Base-by-base conservation (phyloP, 2,329 filamentous ascomycete species). In the Alternaria hordeiaustralica region DNA sequence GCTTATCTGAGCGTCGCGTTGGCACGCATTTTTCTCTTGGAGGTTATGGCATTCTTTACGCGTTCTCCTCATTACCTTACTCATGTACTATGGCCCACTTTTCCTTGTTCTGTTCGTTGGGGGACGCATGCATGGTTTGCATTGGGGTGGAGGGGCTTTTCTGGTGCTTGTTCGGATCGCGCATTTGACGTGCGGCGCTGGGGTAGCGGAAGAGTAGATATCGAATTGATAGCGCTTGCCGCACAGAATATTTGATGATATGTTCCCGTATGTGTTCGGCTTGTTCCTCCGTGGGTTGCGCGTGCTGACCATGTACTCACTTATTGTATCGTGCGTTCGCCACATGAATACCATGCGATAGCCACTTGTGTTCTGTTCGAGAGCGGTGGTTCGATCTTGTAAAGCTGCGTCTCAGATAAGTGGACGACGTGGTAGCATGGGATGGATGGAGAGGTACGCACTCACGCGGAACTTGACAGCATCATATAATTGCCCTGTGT, bases 1-100 rank as follows among this genome's bases (percentile, higher is more conserved):
- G 49, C 10, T 43, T 23, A 20, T 41, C 23, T 47, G 47, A 44
- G 47, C 44, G 46, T 46, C 30, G 47, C 30, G 12, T 59, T 54
- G 28, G 55, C 55, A 53, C 46, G 36, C 18, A n/a, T 21, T 50
- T n/a, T 44, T 41, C 8, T 28, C 20, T 47, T 26, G 23, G 53
- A 6, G 44, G 18, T 18, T 18, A 33, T 23, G 20, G 53, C 23
- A 30, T 23, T 26, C 28, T 20, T 20, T 28, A 28, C 23, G 15
- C 45, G 12, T 30, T 23, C 25, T 50, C 15, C 15, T 44, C 44
- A 33, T 26, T 49, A 46, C 30, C 45, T 15, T 20, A 57, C 53
- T 47, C 53, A 57, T 60, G 58, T 61, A 61, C 53, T 44, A 57
- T 50, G 58, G 50, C 45, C 41, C 18, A 12, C 25, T 41, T 44